Evolutionary conservation across 164 flowering plant species (phyloP).

Genomic region (Vitis riparia): DNA sequence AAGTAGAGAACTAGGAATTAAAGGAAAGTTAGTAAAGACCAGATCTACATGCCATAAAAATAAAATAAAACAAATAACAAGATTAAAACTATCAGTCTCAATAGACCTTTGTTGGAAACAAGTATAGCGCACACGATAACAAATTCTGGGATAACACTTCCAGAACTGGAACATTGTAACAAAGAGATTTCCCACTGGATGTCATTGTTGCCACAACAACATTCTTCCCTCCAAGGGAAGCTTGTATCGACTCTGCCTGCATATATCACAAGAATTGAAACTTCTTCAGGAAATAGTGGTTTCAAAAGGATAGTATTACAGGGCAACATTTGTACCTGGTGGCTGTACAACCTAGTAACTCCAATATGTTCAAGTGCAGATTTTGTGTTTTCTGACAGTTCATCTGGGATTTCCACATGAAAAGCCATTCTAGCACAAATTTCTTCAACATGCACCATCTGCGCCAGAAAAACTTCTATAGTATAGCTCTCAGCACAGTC

Average conservation of each 20-base stretch:
- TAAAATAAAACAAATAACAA: neutral
- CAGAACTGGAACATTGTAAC: conserved; percentile 91
- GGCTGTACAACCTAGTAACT: conserved; percentile 71
- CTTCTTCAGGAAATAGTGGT: neutral
- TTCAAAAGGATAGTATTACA: conserved; percentile 1
- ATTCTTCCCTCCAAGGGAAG: conserved; percentile 73
- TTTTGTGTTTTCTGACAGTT: conserved; percentile 50
- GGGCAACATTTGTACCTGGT: conserved; percentile 60
- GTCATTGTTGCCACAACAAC: conserved; percentile 93
- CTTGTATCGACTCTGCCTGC: conserved; percentile 77
- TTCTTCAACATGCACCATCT: conserved; percentile 85
- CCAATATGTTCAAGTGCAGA: conserved; percentile 61
- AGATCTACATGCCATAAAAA: neutral
- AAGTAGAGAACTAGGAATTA: neutral
- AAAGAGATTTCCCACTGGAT: conserved; percentile 97
- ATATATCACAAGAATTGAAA: conserved; percentile 11
- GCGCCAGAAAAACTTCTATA: conserved; percentile 20
- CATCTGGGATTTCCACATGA: conserved; percentile 56
- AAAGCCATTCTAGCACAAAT: conserved; percentile 61
- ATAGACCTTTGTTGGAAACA: conserved; percentile 94
- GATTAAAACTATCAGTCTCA: neutral
- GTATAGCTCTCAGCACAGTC: neutral
- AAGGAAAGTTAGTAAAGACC: neutral
- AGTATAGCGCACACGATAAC: conserved; percentile 73
- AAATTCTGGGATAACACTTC: conserved; percentile 62